Evolutionary conservation across 2,329 filamentous ascomycete species (phyloP), one percentile per base, ranked within the genome.

Genomic region (Cordyceps tenuipes): DNA sequence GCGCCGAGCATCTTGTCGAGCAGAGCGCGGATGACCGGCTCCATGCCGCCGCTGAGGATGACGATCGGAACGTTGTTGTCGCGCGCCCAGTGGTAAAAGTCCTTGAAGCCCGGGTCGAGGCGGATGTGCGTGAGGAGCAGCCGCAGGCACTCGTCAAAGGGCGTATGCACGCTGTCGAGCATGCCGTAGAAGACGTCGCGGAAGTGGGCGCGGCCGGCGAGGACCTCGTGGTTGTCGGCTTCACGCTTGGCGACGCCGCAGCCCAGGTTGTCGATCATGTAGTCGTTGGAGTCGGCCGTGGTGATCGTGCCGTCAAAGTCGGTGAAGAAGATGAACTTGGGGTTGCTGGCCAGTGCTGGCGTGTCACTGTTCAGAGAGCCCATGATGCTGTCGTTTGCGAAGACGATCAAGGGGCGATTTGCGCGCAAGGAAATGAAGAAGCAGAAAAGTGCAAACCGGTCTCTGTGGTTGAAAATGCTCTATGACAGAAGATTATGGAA

Each of bases 291-390:
- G 74, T 87, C 84, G 68, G 82, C 78, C 59, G 80, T 81, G 53
- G 93, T 97, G 72, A 97, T 93, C 58, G 92, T 97, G 69, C 94
- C 94, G 75, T 99, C 94, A 72, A 97, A 97, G 77, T 99, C 94
- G 67, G 92, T 96, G 80, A 97, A 97, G 83, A 99, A 97, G 79
- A 99, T 92, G 79, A 90, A 89, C 76, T 91, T 89, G 56, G 92
- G 92, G 72, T 88, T 85, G 61, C 79, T 85, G 68, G 78, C 78
- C 72, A 87, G 76, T 49, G 84, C 84, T 60, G 83, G 83, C 29
- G 83, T 81, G 52, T 77, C 72, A 61, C 68, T 71, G 48, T 68
- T 63, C 29, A 70, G 63, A 59, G 76, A 77, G 58, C 75, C 76
- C 77, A 80, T 80, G 57, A 61, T 74, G 69, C 43, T 48, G 46